Conservation (phyloP, 345 rosid species). For the Crucihimalaya himalaica region DNA sequence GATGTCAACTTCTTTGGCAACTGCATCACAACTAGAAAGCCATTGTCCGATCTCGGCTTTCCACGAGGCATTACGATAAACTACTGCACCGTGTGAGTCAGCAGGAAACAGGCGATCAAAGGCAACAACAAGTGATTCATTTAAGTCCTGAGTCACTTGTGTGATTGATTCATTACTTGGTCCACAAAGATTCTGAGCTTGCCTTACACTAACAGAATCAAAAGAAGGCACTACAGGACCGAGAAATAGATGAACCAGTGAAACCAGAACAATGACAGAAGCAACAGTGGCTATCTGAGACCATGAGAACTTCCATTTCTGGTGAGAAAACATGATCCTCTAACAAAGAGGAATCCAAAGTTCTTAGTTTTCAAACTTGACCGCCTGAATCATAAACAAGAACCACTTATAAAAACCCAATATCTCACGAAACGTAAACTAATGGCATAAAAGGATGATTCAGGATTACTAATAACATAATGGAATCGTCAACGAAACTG, state of each 20-base stretch:
- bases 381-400: slow-evolving; percentile 31
- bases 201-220: slow-evolving; percentile 50
- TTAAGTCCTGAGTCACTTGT: slow-evolving; percentile 28
- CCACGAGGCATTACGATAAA: slow-evolving; percentile 85
- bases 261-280: slow-evolving; percentile 60
- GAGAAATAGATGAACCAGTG: slow-evolving; percentile 70
- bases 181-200: slow-evolving; percentile 50
- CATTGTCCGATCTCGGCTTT: slow-evolving; percentile 80
- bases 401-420: background rate
- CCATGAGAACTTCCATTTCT: slow-evolving; percentile 78
- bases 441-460: background rate
- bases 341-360: slow-evolving; percentile 2
- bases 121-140: slow-evolving; percentile 38
- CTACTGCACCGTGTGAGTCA: slow-evolving; percentile 70
- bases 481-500: slow-evolving; percentile 25
- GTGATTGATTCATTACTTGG: slow-evolving; percentile 50
- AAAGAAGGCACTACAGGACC: slow-evolving; percentile 75
- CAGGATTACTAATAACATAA: background rate
- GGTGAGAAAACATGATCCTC: slow-evolving; percentile 51
- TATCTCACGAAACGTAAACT: slow-evolving; percentile 9
- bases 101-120: slow-evolving; percentile 68
- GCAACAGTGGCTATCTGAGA: slow-evolving; percentile 60
- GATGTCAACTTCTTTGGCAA: slow-evolving; percentile 52
- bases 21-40: slow-evolving; percentile 86
- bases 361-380: slow-evolving; percentile 15